Evolutionary conservation across 2,329 filamentous ascomycete species (phyloP), one percentile per base, ranked within the genome.

Genomic region (Bipolaris cookei): DNA sequence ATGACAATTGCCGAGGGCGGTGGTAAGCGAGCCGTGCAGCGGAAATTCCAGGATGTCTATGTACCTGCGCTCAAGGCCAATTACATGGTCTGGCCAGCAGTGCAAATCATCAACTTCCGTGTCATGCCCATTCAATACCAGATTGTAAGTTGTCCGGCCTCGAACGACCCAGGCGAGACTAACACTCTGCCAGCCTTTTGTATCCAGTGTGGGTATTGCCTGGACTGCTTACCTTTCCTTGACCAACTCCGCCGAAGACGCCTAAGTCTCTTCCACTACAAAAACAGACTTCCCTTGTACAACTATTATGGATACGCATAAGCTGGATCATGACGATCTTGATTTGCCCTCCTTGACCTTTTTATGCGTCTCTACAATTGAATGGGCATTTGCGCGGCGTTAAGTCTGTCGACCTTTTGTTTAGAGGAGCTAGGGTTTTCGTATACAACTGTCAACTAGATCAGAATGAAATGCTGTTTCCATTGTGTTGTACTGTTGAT

Each of bases 161-260:
- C 7, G 6, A 6, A 25, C n/a, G 2, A 1, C 6, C 10, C 18
- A 8, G 34, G 32, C 37, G 8, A n/a, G 51, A 44, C 62, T 68
- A 54, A 68, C 45, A 0, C 35, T 35, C 18, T 30, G 11, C 28
- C 65, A 97, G 93, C 94, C 94, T 0, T 98, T 99, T 74, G 94
- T 97, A 7, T 97, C 94, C 14, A 96, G 91, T 7, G 80, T 99
- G 54, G 94, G 94, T 83, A 98, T 98, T 69, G 92, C 92, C 32
- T 98, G 94, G 95, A 98, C 95, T 10, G 94, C 93, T 18, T 99
- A 97, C 77, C 86, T 99, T 10, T 97, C 93, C 2, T 84, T 99
- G 49, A 91, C 90, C 60, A 98, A 98, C 79, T 89, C 92, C 4
- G 83, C 92, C 2, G 92, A 96, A 58, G 90, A 94, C 51, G 83